Evolutionary conservation across 345 rosid species (phyloP).

Genomic region (Linum usitatissimum): DNA sequence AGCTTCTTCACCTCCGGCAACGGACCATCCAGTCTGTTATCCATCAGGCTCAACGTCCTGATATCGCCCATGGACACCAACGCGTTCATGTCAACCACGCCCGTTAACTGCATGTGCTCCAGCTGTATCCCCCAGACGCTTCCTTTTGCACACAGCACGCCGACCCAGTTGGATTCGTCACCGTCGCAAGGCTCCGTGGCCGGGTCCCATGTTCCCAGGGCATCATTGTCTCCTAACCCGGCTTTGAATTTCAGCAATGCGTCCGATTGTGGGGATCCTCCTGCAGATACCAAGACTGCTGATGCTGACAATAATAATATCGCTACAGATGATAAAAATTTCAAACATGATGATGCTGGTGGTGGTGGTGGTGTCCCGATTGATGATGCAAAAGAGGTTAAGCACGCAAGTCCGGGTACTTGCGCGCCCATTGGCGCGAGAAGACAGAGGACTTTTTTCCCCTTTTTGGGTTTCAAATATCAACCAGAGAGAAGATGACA

Average conservation of each 20-base stretch:
- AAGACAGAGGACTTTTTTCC: too few species aligned
- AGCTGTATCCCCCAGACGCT: slow-evolving; percentile 51
- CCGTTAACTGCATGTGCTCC: slow-evolving; percentile 44
- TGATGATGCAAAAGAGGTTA: too few species aligned
- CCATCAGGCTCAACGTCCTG: slow-evolving; percentile 58
- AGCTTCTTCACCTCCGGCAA: slow-evolving; percentile 45
- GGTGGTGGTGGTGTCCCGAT: too few species aligned
- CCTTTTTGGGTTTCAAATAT: too few species aligned
- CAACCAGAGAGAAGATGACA: too few species aligned
- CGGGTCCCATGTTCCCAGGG: slow-evolving; percentile 31
- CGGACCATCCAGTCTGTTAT: slow-evolving; percentile 45
- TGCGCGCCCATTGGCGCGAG: too few species aligned
- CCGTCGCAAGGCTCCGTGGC: slow-evolving; percentile 27
- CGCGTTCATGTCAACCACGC: slow-evolving; percentile 33
- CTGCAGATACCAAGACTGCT: neutral
- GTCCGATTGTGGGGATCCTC: slow-evolving; percentile 7
- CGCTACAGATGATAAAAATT: too few species aligned
- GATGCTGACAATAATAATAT: neutral
- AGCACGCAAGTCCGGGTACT: too few species aligned
- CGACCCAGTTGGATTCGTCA: slow-evolving; percentile 39
- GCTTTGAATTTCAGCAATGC: slow-evolving; percentile 16
- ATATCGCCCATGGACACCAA: slow-evolving; percentile 28
- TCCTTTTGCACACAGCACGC: slow-evolving; percentile 41
- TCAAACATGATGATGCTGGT: too few species aligned
- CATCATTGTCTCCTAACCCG: neutral